Evolutionary conservation across 83 land plant genomes (phyloP).

Genomic region (Diphasiastrum complanatum): DNA sequence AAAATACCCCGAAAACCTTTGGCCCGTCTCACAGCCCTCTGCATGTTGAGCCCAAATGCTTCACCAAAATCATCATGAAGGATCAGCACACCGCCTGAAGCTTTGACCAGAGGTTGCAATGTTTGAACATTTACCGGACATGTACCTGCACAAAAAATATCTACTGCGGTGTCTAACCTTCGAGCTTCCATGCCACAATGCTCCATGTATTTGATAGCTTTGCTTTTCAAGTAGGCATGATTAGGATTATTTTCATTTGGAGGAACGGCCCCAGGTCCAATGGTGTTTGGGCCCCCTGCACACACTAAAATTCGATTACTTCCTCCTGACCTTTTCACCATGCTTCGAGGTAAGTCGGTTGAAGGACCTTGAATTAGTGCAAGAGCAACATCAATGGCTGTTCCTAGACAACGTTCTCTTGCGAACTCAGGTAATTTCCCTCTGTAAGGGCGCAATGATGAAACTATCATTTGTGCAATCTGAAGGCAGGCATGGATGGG

Average conservation of each 20-base stretch:
- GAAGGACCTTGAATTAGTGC: conserved; percentile 90
- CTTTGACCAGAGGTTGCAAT: conserved; percentile 84
- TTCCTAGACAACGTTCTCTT: conserved; percentile 86
- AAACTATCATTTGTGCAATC: conserved; percentile 68
- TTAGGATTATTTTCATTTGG: conserved; percentile 75
- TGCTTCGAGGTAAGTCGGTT: conserved; percentile 63
- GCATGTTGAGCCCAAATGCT: conserved; percentile 92
- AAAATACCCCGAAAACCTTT: conserved; percentile 82
- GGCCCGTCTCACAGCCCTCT: conserved; percentile 75
- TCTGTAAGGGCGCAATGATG: conserved; percentile 79
- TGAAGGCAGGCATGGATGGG: conserved; percentile 80
- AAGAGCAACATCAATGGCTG: conserved; percentile 91
- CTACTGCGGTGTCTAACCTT: conserved; percentile 61
- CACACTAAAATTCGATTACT: conserved; percentile 81
- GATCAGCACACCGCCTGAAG: conserved; percentile 89
- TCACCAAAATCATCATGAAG: conserved; percentile 99
- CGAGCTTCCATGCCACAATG: conserved; percentile 76
- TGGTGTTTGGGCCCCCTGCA: conserved; percentile 91
- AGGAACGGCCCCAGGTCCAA: conserved; percentile 97
- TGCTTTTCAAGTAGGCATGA: conserved; percentile 77
- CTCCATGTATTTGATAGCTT: conserved; percentile 91
- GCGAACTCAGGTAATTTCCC: conserved; percentile 58
- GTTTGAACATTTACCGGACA: conserved; percentile 89
- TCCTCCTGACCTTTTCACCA: conserved; percentile 78
- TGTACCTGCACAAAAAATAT: conserved; percentile 95